These are phyloP conservation scores for Porphyrellus cyaneotinctus DNA, from an alignment of 768 basidiomycete species.

Conservation along the genomic window DNA sequence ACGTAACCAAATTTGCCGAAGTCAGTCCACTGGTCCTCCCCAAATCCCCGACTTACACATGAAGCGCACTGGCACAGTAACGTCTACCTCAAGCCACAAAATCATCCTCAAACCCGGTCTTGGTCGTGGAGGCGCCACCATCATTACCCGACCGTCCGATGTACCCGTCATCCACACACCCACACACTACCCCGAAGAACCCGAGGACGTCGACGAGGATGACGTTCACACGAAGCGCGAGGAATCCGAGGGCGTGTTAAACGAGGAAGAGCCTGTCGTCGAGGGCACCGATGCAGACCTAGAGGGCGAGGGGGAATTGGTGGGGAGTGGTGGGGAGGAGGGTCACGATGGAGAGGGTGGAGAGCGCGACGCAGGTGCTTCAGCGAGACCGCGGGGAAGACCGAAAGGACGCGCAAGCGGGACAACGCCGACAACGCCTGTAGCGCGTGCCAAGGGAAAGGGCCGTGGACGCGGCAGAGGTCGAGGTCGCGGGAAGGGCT, in stretches of 20 bases:
- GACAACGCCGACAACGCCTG: slow-evolving; percentile 27
- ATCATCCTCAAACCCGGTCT: slow-evolving; percentile 41
- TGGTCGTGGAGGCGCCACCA: slow-evolving; percentile 25
- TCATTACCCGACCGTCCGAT: slow-evolving; percentile 23
- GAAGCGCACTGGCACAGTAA: slow-evolving; percentile 17
- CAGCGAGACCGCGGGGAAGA: slow-evolving; percentile 34
- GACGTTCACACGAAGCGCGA: slow-evolving; percentile 28
- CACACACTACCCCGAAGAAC: slow-evolving; percentile 18
- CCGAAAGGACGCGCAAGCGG: slow-evolving; percentile 39
- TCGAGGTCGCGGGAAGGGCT: slow-evolving; percentile 34
- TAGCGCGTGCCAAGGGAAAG: slow-evolving; percentile 28
- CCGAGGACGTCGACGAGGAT: slow-evolving; percentile 23
- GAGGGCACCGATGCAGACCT: slow-evolving; percentile 27
- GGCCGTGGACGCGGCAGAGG: slow-evolving; percentile 43
- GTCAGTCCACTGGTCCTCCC: neutral
- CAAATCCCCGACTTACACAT: slow-evolving; percentile 2
- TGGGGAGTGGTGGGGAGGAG: slow-evolving; percentile 31
- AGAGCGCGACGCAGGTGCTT: slow-evolving; percentile 34
- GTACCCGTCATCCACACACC: slow-evolving; percentile 20
- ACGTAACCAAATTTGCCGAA: slow-evolving; percentile 11
- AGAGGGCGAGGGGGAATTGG: slow-evolving; percentile 30
- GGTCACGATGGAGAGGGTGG: slow-evolving; percentile 30
- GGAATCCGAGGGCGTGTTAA: slow-evolving; percentile 28
- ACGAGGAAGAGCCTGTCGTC: slow-evolving; percentile 29
- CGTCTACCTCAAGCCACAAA: slow-evolving; percentile 28